phyloP scores from a whole-genome alignment of 2,329 filamentous ascomycete genomes.

The Pochonia chlamydosporia region DNA sequence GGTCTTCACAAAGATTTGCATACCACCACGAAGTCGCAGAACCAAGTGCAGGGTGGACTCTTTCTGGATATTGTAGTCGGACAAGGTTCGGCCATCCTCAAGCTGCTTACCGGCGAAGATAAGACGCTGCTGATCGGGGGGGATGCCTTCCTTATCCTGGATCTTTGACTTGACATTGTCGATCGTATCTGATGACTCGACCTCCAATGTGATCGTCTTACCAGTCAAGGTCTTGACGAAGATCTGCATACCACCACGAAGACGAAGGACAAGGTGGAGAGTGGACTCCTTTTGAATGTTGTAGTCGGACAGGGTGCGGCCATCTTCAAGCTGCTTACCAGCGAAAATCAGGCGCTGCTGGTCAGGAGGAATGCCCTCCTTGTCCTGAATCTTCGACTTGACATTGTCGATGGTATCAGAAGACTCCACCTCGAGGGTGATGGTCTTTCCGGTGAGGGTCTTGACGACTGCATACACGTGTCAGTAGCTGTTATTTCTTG shows the following conservation, averaged over 20 bases:
- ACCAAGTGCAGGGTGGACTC: slow-evolving; percentile 78
- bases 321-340: slow-evolving; percentile 92
- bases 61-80: slow-evolving; percentile 97
- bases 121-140: slow-evolving; percentile 87
- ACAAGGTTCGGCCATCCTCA: slow-evolving; percentile 84
- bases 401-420: slow-evolving; percentile 94
- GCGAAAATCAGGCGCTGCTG: slow-evolving; percentile 95
- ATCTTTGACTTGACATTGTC: slow-evolving; percentile 96
- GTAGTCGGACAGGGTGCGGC: slow-evolving; percentile 84
- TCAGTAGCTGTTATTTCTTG: slow-evolving; percentile 13
- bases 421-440: slow-evolving; percentile 84
- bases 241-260: slow-evolving; percentile 86
- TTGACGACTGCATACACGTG: slow-evolving; percentile 52
- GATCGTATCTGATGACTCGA: slow-evolving; percentile 84
- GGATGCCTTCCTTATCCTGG: slow-evolving; percentile 88
- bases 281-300: slow-evolving; percentile 94
- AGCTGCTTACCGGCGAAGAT: slow-evolving; percentile 94
- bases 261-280: slow-evolving; percentile 78
- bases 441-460: slow-evolving; percentile 89
- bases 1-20: slow-evolving; percentile 74
- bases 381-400: slow-evolving; percentile 95
- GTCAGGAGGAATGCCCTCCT: slow-evolving; percentile 93
- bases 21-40: slow-evolving; percentile 75
- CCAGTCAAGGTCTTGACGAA: slow-evolving; percentile 85
- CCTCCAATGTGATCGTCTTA: slow-evolving; percentile 91